Evolutionary conservation across 192 early-diverging fungal species (phyloP).

Genomic region (Coemansia sp.): DNA sequence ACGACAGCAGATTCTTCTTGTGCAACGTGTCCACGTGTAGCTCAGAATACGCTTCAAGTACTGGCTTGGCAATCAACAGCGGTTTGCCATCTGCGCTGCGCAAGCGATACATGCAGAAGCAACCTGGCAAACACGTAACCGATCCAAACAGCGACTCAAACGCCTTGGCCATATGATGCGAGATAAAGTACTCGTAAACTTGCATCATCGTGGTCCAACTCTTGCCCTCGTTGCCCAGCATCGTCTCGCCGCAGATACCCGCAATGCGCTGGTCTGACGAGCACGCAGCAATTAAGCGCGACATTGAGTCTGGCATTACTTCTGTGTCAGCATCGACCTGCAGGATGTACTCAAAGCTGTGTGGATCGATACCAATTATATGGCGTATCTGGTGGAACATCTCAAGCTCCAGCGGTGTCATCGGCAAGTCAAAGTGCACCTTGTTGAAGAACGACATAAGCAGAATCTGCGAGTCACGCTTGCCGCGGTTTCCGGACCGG

Average conservation of each 20-base stretch:
- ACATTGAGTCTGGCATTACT: constrained; percentile 84
- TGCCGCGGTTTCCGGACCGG: constrained; percentile 94
- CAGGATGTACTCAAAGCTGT: constrained; percentile 76
- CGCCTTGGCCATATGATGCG: background rate
- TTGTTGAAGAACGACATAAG: constrained; percentile 95
- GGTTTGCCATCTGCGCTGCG: background rate
- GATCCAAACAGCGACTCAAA: background rate
- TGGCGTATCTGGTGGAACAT: constrained; percentile 98
- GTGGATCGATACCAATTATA: constrained; percentile 87
- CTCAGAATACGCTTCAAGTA: background rate
- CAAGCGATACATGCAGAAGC: background rate
- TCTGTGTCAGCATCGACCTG: constrained; percentile 86
- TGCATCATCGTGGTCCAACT: background rate
- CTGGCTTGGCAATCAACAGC: background rate
- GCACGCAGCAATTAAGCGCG: constrained; percentile 58
- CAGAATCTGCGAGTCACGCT: constrained; percentile 97
- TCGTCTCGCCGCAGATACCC: background rate
- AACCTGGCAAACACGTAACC: background rate
- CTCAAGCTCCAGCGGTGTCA: constrained; percentile 92
- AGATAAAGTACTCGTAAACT: background rate
- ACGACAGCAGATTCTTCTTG: background rate
- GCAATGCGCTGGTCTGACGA: background rate
- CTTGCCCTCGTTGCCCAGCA: background rate
- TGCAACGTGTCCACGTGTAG: constrained; percentile 76
- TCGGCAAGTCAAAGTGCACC: constrained; percentile 89